phyloP scores from a whole-genome alignment of 2,329 filamentous ascomycete species.

The Aspergillus fructus region DNA sequence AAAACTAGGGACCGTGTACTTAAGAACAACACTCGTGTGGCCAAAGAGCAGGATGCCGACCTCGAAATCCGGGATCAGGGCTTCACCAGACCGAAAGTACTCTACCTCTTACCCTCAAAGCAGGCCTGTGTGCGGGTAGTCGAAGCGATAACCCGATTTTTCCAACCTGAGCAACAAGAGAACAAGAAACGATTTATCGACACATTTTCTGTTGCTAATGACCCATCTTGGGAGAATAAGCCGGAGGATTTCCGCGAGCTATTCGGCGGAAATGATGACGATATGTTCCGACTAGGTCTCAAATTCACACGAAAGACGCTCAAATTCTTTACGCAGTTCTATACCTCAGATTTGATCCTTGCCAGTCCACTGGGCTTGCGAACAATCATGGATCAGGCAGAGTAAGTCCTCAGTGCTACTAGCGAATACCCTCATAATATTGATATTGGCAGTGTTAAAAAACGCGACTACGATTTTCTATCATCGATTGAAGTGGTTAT shows the following conservation, averaged over 20 bases:
- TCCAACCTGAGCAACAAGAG: conserved; percentile 85
- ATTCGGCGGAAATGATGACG: conserved; percentile 93
- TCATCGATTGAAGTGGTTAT: conserved; percentile 90
- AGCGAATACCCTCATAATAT: neutral
- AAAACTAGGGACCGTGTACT: conserved; percentile 90
- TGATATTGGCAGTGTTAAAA: conserved; percentile 52
- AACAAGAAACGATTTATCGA: conserved; percentile 92
- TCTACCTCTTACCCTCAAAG: conserved; percentile 85
- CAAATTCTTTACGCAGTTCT: conserved; percentile 93
- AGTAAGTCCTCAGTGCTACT: conserved; percentile 45
- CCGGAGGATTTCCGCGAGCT: conserved; percentile 85
- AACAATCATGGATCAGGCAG: conserved; percentile 80
- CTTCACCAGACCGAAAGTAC: conserved; percentile 89
- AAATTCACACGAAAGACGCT: conserved; percentile 96
- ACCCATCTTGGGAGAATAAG: conserved; percentile 69
- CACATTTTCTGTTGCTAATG: conserved; percentile 68
- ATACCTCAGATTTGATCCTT: conserved; percentile 92
- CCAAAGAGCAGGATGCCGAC: conserved; percentile 65
- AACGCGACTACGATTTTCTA: conserved; percentile 81
- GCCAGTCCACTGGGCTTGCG: conserved; percentile 86
- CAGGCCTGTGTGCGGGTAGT: conserved; percentile 79
- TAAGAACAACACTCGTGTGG: conserved; percentile 83
- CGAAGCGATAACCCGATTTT: conserved; percentile 72
- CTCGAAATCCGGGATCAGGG: conserved; percentile 86
- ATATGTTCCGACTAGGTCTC: conserved; percentile 93